These are phyloP conservation scores for Ophiostoma angusticollis DNA, from an alignment of 2,329 filamentous ascomycete species.

Conservation along the genomic window DNA sequence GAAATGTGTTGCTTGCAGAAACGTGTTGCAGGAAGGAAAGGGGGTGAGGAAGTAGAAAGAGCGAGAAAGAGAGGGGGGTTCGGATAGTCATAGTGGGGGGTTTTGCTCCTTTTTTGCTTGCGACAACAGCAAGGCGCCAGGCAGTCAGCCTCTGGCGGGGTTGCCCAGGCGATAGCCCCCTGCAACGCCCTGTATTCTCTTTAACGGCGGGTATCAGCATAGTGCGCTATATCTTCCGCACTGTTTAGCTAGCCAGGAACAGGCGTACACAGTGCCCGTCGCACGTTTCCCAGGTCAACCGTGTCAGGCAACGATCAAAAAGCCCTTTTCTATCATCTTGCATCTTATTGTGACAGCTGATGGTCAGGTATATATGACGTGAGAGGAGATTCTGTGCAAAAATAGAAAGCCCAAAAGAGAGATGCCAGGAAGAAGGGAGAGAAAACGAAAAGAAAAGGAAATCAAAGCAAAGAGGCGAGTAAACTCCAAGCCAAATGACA, in stretches of 20 bases:
- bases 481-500: too few species aligned
- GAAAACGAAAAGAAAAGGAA: neutral
- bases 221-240: too few species aligned
- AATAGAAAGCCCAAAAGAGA: too few species aligned
- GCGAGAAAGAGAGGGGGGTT: neutral
- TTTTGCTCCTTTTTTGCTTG: neutral
- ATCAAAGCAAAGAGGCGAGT: neutral
- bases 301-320: slow-evolving; percentile 2
- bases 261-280: too few species aligned
- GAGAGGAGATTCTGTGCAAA: slow-evolving; percentile 6
- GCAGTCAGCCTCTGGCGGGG: slow-evolving; percentile 8
- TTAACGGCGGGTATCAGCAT: too few species aligned
- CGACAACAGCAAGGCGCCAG: slow-evolving; percentile 1
- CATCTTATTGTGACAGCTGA: neutral
- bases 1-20: too few species aligned
- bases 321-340: neutral
- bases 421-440: too few species aligned
- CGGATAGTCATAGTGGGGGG: slow-evolving; percentile 8
- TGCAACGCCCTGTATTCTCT: too few species aligned
- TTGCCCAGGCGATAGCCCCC: slow-evolving; percentile 12
- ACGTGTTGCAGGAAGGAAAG: neutral
- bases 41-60: neutral
- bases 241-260: too few species aligned
- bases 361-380: neutral
- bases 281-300: too few species aligned